Conservation (phyloP, 108 stramenopile species). For the Fragilariopsis cylindrus region DNA sequence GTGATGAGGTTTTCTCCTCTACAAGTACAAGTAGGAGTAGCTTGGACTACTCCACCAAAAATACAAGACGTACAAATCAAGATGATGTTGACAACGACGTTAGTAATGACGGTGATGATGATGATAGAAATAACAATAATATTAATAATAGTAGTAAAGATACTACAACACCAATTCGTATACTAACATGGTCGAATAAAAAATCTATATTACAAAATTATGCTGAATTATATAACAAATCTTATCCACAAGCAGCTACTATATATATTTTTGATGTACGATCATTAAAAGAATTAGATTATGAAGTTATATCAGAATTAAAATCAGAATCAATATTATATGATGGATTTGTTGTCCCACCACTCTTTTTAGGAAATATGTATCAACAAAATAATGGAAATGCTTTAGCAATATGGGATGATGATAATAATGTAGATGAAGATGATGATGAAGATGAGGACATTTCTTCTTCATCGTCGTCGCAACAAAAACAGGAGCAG, state of each 20-base stretch:
- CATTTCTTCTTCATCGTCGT: neutral
- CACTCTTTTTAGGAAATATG: conserved; percentile 29
- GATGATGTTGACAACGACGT: neutral
- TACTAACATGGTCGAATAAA: conserved; percentile 12
- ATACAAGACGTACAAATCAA: neutral
- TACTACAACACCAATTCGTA: neutral
- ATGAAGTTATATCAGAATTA: conserved; percentile 22
- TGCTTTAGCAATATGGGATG: neutral
- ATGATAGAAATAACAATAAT: neutral
- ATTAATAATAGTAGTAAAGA: neutral
- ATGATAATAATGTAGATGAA: neutral
- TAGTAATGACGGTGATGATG: neutral
- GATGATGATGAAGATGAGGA: neutral
- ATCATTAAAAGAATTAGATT: conserved; percentile 23
- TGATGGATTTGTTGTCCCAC: conserved; percentile 37
- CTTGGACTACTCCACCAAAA: neutral
- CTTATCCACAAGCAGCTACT: conserved; percentile 6
- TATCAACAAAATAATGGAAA: neutral
- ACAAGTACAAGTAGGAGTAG: neutral
- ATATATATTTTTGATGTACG: conserved; percentile 16
- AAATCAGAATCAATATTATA: neutral
- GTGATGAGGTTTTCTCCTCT: neutral
- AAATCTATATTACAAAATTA: conserved; percentile 17
- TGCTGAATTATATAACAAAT: conserved; percentile 12
- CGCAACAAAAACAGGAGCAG: neutral